phyloP scores from a whole-genome alignment of 306 rosid genomes.

The Delonix regia region DNA sequence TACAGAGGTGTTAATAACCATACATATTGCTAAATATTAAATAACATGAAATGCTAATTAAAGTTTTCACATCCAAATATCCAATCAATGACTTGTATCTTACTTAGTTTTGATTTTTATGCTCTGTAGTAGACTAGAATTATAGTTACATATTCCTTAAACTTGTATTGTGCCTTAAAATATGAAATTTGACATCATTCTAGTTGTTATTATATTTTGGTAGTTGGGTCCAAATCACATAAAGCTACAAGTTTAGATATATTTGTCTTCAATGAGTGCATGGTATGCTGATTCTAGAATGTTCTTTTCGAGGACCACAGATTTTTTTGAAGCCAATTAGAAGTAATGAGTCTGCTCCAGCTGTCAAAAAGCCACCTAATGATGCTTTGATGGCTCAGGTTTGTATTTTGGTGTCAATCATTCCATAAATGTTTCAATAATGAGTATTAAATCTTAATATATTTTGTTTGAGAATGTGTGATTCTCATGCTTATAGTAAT shows the following conservation, averaged over 20 bases:
- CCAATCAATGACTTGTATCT: not conserved
- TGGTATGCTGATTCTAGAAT: constrained; percentile 25
- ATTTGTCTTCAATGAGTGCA: not conserved
- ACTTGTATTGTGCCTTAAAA: not conserved
- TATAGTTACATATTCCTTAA: not conserved
- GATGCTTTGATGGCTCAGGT: constrained; percentile 92
- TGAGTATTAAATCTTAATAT: not conserved
- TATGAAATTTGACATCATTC: constrained; percentile 1
- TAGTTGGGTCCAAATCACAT: constrained; percentile 10
- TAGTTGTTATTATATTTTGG: constrained; percentile 22
- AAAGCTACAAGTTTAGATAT: constrained; percentile 1
- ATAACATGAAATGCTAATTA: not conserved
- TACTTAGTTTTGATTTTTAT: not conserved
- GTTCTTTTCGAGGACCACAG: constrained; percentile 44
- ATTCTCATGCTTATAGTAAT: no score
- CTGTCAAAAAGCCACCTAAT: constrained; percentile 62
- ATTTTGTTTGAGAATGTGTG: not conserved
- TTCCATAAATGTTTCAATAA: constrained; percentile 5
- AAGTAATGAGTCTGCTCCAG: constrained; percentile 56
- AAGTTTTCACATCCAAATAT: not conserved
- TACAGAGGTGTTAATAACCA: not conserved
- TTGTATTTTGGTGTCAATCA: constrained; percentile 31
- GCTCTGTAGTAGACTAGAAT: not conserved
- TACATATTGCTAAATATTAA: not conserved
- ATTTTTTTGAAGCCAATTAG: constrained; percentile 59